phyloP scores from a whole-genome alignment of 2,329 filamentous ascomycete species.

The Neonectria sp. region DNA sequence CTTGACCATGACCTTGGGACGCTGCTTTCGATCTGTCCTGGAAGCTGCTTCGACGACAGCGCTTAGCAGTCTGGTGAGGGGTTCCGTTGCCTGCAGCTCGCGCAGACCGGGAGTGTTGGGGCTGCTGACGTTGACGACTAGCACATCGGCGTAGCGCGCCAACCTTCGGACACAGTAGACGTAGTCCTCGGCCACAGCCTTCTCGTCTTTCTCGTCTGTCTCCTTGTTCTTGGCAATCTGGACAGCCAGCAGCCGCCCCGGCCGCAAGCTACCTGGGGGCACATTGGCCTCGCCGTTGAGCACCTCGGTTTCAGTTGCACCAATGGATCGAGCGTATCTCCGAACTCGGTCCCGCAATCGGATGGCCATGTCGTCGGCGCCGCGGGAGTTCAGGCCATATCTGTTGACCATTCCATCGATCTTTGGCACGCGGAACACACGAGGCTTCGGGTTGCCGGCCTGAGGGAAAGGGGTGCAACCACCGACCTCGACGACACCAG shows the following conservation, averaged over 20 bases:
- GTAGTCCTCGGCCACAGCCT: slow-evolving; percentile 85
- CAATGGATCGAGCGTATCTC: slow-evolving; percentile 80
- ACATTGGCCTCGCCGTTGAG: slow-evolving; percentile 84
- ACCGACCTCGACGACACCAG: slow-evolving; percentile 91
- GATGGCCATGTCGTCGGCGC: slow-evolving; percentile 88
- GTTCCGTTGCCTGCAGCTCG: slow-evolving; percentile 87
- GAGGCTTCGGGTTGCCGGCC: slow-evolving; percentile 86
- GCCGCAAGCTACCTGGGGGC: slow-evolving; percentile 83
- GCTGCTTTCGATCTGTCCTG: slow-evolving; percentile 76
- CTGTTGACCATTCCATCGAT: slow-evolving; percentile 94
- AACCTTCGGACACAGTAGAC: slow-evolving; percentile 90
- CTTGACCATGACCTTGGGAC: slow-evolving; percentile 90
- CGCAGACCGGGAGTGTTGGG: slow-evolving; percentile 95
- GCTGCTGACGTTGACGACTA: slow-evolving; percentile 98
- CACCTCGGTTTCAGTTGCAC: slow-evolving; percentile 80
- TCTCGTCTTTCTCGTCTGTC: slow-evolving; percentile 87
- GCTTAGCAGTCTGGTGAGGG: slow-evolving; percentile 83
- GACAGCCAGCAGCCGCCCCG: slow-evolving; percentile 86
- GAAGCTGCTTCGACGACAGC: slow-evolving; percentile 87
- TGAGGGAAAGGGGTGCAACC: slow-evolving; percentile 92
- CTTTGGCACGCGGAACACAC: slow-evolving; percentile 88
- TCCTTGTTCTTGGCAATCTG: slow-evolving; percentile 98
- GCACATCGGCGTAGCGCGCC: slow-evolving; percentile 90
- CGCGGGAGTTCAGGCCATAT: slow-evolving; percentile 94
- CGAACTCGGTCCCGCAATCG: slow-evolving; percentile 83